A percentile compares a stretch with the other conserved stretches of the same genome.
Evolutionary conservation across 768 basidiomycete genomes (phyloP).

Genomic region (Hygrophorus pudorinus): DNA sequence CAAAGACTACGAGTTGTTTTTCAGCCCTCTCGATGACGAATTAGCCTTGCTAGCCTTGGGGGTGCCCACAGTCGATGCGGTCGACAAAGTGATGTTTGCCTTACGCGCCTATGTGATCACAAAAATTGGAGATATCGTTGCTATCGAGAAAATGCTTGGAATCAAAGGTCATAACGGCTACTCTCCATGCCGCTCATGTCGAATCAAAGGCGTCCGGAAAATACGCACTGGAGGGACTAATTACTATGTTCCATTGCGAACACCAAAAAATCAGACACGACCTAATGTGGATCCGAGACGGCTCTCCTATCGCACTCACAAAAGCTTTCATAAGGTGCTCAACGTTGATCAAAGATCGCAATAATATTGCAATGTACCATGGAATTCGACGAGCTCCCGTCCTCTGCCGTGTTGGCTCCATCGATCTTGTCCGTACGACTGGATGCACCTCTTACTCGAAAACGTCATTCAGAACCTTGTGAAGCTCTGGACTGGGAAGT

Average conservation of each 20-base stretch:
- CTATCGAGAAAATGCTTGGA: slow-evolving; percentile 19
- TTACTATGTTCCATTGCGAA: slow-evolving; percentile 17
- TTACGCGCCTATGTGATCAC: slow-evolving; percentile 20
- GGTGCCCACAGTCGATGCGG: slow-evolving; percentile 24
- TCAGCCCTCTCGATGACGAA: slow-evolving; percentile 30
- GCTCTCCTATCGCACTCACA: slow-evolving; percentile 14
- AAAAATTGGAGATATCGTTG: slow-evolving; percentile 22
- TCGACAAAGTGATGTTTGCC: slow-evolving; percentile 12
- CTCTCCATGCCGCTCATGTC: slow-evolving; percentile 24
- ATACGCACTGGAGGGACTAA: background rate
- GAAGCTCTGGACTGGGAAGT: too few relatives aligned
- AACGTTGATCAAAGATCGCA: background rate
- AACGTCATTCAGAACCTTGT: too few relatives aligned
- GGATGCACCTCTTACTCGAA: too few relatives aligned
- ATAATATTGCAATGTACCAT: slow-evolving; percentile 14
- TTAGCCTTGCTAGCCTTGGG: slow-evolving; percentile 23
- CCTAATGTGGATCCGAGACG: background rate
- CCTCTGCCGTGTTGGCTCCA: slow-evolving; percentile 16
- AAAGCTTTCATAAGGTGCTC: slow-evolving; percentile 6
- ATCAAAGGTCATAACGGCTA: slow-evolving; percentile 28
- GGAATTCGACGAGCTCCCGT: slow-evolving; percentile 18
- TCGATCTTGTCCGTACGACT: slow-evolving; percentile 21
- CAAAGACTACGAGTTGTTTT: slow-evolving; percentile 32
- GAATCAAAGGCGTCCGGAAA: slow-evolving; percentile 17
- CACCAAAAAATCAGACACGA: slow-evolving; percentile 3